Percentiles rank a stretch among this genome's conserved stretches.
These are phyloP conservation scores for Candida michaelii DNA, from an alignment of 805 yeast genomes.

Conservation along the genomic window DNA sequence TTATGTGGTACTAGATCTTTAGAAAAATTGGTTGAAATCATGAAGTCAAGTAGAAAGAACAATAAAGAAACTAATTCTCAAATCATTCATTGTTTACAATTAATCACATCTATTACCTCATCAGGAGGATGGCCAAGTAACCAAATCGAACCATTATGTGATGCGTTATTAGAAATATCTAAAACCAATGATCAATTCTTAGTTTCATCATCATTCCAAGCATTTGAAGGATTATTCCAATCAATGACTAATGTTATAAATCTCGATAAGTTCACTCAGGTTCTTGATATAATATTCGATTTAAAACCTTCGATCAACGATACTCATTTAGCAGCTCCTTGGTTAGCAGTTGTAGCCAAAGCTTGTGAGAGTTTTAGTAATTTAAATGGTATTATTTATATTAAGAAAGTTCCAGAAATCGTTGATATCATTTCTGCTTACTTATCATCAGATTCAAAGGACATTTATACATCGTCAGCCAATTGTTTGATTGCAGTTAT, in stretches of 20 bases:
- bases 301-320: constrained; percentile 82
- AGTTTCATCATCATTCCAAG: constrained; percentile 78
- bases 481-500: constrained; percentile 83
- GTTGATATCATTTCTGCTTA: constrained; percentile 56
- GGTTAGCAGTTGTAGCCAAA: constrained; percentile 93
- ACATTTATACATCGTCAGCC: constrained; percentile 72
- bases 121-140: constrained; percentile 82
- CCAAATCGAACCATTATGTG: constrained; percentile 71
- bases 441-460: constrained; percentile 62
- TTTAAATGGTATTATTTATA: constrained; percentile 43
- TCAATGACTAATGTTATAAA: constrained; percentile 62
- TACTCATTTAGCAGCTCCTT: constrained; percentile 83
- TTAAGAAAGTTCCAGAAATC: constrained; percentile 53
- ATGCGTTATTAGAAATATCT: constrained; percentile 69
- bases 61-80: constrained; percentile 54
- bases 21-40: constrained; percentile 48
- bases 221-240: constrained; percentile 77
- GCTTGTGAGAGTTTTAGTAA: constrained; percentile 49
- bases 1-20: constrained; percentile 69
- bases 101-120: constrained; percentile 66
- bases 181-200: constrained; percentile 82
- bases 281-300: constrained; percentile 71
- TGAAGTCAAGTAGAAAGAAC: constrained; percentile 32
- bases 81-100: constrained; percentile 74
- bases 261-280: constrained; percentile 59